A percentile compares a stretch with the other conserved stretches of the same genome.
phyloP scores from a whole-genome alignment of 2,329 filamentous ascomycete genomes.

The Sclerotinia nivalis region DNA sequence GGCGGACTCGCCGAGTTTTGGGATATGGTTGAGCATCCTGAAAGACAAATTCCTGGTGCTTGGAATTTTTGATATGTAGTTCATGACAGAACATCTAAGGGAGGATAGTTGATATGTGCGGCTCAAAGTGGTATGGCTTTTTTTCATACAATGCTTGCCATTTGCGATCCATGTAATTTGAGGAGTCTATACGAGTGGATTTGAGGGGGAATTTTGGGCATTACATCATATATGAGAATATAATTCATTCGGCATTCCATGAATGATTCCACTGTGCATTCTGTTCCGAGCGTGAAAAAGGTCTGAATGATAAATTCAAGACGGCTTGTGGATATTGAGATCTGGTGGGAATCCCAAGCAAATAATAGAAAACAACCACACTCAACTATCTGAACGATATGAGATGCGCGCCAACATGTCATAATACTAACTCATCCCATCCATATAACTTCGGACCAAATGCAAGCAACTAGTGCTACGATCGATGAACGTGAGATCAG shows the following conservation, averaged over 20 bases:
- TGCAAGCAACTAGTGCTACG: neutral
- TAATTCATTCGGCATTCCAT: neutral
- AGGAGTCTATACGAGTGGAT: fast-evolving
- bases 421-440: neutral
- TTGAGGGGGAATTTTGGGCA: neutral
- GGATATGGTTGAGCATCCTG: neutral
- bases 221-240: neutral
- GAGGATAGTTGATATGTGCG: no score
- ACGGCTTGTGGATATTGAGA: neutral
- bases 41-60: neutral
- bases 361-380: neutral
- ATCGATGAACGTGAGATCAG: neutral
- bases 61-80: neutral
- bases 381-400: neutral
- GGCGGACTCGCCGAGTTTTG: neutral
- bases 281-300: fast-evolving
- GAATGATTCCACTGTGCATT: no score
- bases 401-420: no score
- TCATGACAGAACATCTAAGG: neutral
- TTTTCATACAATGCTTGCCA: neutral
- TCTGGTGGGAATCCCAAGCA: neutral
- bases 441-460: neutral
- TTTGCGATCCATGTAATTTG: neutral
- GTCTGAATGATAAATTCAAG: neutral
- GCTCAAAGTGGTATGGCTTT: fast-evolving